phyloP scores from a whole-genome alignment of 2,329 filamentous ascomycete genomes.

The Neofusicoccum kwambonambiense region DNA sequence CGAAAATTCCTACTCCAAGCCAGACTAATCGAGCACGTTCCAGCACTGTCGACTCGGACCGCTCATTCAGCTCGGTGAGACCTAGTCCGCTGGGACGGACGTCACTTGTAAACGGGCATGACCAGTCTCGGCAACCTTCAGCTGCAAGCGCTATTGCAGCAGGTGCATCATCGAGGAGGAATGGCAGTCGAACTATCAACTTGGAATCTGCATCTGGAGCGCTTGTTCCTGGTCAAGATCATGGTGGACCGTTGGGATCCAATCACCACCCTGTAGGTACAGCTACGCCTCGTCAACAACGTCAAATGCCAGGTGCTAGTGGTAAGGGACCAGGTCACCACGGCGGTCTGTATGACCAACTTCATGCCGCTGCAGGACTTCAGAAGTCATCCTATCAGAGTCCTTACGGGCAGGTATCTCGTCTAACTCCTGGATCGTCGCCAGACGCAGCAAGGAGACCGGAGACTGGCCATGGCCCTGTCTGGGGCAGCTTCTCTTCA shows the following conservation, averaged over 20 bases:
- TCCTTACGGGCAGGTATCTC: not conserved
- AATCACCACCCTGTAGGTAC: not conserved
- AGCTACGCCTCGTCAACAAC: not conserved
- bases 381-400: not conserved
- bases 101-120: not conserved
- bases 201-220: not conserved
- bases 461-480: not conserved
- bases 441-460: not conserved
- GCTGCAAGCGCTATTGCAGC: not conserved
- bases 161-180: not conserved
- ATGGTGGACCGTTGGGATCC: not conserved
- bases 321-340: not conserved
- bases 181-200: not conserved
- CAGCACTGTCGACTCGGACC: not conserved
- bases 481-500: conserved; percentile 1
- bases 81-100: not conserved
- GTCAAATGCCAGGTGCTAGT: not conserved
- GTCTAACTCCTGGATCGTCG: not conserved
- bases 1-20: not conserved
- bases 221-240: not conserved
- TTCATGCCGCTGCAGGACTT: too few relatives aligned
- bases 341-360: not conserved
- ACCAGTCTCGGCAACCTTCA: too few relatives aligned
- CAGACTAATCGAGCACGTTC: not conserved
- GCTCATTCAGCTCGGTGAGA: not conserved